Evolutionary conservation across 768 basidiomycete genomes (phyloP).

Genomic region (Grammothele lineata): DNA sequence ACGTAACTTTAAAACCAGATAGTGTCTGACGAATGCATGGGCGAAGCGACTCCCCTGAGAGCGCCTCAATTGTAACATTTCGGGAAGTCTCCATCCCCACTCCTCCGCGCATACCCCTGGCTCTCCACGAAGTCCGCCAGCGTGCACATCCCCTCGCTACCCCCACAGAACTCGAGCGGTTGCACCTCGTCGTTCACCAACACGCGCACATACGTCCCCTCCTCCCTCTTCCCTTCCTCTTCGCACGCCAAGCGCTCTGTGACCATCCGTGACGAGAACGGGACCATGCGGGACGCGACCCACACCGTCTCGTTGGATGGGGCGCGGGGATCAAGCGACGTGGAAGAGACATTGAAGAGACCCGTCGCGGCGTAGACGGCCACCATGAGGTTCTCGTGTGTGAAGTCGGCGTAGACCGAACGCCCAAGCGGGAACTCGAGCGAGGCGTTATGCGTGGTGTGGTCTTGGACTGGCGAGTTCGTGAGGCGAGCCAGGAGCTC

Average conservation of each 20-base stretch:
- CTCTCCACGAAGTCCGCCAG: slow-evolving; percentile 65
- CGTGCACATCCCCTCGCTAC: slow-evolving; percentile 55
- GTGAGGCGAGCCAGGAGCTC: slow-evolving; percentile 85
- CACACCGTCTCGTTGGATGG: slow-evolving; percentile 32
- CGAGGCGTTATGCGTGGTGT: slow-evolving; percentile 74
- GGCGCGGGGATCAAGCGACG: slow-evolving; percentile 15
- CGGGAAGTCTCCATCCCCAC: slow-evolving; percentile 71
- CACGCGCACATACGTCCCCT: slow-evolving; percentile 52
- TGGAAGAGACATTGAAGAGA: slow-evolving; percentile 22
- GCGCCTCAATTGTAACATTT: slow-evolving; percentile 43
- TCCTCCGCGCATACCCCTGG: slow-evolving; percentile 60
- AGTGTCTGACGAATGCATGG: too few species aligned
- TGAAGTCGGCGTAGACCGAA: slow-evolving; percentile 67
- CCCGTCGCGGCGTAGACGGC: slow-evolving; percentile 68
- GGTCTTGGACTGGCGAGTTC: slow-evolving; percentile 52
- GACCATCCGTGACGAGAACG: slow-evolving; percentile 73
- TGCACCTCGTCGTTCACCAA: slow-evolving; percentile 73
- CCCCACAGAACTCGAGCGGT: slow-evolving; percentile 60
- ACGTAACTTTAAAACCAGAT: too few species aligned
- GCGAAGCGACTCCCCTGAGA: too few species aligned
- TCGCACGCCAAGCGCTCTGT: slow-evolving; percentile 61
- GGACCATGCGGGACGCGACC: slow-evolving; percentile 58
- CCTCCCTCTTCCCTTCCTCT: slow-evolving; percentile 9
- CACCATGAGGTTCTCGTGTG: slow-evolving; percentile 83
- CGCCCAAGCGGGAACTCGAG: slow-evolving; percentile 75